Evolutionary conservation across 495 filamentous ascomycete genomes (phyloP), one percentile per base, ranked within the genome.

Genomic region (Aspergillus nanangensis): DNA sequence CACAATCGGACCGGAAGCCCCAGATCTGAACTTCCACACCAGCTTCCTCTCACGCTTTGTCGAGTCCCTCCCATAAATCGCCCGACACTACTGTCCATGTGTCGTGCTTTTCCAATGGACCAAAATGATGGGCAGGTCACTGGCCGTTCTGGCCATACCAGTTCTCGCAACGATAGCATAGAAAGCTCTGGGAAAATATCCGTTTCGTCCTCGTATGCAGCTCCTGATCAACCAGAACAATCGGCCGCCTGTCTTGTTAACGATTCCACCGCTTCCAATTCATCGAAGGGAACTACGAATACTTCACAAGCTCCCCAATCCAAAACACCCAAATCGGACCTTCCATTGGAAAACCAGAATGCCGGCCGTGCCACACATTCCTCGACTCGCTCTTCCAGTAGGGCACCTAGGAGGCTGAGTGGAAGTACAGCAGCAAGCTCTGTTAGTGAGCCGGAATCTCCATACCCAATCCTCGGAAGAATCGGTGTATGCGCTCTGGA

Each of bases 401-500:
- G 86, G 38, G 81, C 82, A 11, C 81, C 84, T 53, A 74, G 87
- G 47, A 75, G 88, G 50, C 77, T 90, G 42, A 90, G 86, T 60
- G 82, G 80, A 17, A 90, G 87, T 56, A 90, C 84, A 45, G 82
- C 68, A 20, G 77, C 83, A 31, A 90, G 87, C 65, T 90, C 81
- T 27, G 57, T 70, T n/a, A 76, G 66, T 51, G 62, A 69, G 50
- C 18, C 51, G 24, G 75, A 75, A 45, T 34, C 53, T 38, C 38
- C 41, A 40, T 47, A 54, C 22, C 52, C 69, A 2, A 66, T 74
- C 38, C 42, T 67, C 20, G 84, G 84, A 33, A 76, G 77, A 37
- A 93, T 99, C 56, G 93, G 93, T 31, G 88, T 99, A 13, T 99
- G 93, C 65, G 93, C 93, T 5, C 68, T 99, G 41, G 93, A 99